Evolutionary conservation across 306 rosid genomes (phyloP), one percentile per base, ranked within the genome.

Genomic region (Coriaria nepalensis): DNA sequence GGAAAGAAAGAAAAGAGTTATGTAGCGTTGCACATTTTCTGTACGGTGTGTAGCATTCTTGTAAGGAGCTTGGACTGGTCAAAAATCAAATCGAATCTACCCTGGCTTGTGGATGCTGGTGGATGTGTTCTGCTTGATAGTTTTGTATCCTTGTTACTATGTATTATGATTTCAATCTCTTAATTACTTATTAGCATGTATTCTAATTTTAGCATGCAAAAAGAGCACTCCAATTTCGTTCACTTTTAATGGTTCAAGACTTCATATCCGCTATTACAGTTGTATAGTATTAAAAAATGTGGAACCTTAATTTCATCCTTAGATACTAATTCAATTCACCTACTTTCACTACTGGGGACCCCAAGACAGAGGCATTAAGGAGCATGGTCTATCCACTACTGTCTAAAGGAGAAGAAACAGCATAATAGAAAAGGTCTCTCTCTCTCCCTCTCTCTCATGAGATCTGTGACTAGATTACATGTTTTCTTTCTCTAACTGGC

Each of bases 21-120:
- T 33, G 10, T 47, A 6, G 29, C 13, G 13, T 20, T 29, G 11
- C 44, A 4, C 53, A 44, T 56, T 20, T 40, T 8, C 29, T 45
- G 11, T 33, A 50, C 44, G 57, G 35, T 69, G 35, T 60, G 67
- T 55, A 82, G 94, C 68, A 87, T 87, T 63, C 79, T 87, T 35
- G 78, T 75, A 65, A 64, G 52, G 71, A 75, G 94, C 71, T 9
- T 72, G 73, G 76, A 71, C 20, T 82, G 96, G 96, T 68, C 75
- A 39, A 71, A 9, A 60, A 45, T 87, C 67, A 32, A 38, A 56
- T 86, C 96, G 11, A 86, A 86, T 73, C 69, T 86, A n/a, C 83
- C 94, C 0, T 86, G 96, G 96, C 77, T 86, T 10, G 96, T 77
- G 51, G 96, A 87, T 55, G 92, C 96, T 9, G 73, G 64, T 68